Evolutionary conservation across 2,329 filamentous ascomycete species (phyloP), one percentile per base, ranked within the genome.

Genomic region (Fusarium torreyae): DNA sequence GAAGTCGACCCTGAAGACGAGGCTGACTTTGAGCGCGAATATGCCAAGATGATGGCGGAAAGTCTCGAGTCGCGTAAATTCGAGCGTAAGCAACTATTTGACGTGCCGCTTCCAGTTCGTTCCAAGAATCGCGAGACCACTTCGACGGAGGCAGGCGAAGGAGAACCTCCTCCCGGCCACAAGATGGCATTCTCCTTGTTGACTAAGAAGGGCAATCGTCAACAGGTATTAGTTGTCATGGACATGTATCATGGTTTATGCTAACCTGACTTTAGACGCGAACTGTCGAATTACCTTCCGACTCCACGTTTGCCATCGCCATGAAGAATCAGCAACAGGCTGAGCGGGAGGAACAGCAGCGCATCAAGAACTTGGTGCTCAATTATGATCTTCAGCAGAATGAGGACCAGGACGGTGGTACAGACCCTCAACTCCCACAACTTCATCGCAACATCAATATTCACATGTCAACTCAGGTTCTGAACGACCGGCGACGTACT

Each of bases 161-260:
- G 45, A 14, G 73, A 74, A 44, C n/a, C 50, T 20, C 57, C 70
- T 11, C 66, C 75, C 18, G 72, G 68, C 24, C 78, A 74, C 48
- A 98, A 91, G n/a, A 97, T 98, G 94, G 94, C 96, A 5, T 99
- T 99, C 80, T 96, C 94, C 3, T 86, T 99, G 24, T 87, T 99
- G 76, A 99, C 96, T 34, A 98, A 98, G 85, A 93, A 91, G 76
- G 96, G 96, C 63, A 98, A 98, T 77, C 92, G 94, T 63, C 95
- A 97, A 80, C 95, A 98, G 88, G 93, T 94, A 64, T 34, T 20
- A 11, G 8, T 24, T n/a, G n/a, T 51, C 18, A 6, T 38, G 49
- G 18, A 7, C 31, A 24, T 7, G 20, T 26, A 18, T 40, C 34
- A n/a, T 56, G 38, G 6, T 15, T 28, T 42, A 39, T 31, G 8